These are phyloP conservation scores for Camellia granthamiana DNA, from an alignment of 148 eudicot species.

Conservation along the genomic window DNA sequence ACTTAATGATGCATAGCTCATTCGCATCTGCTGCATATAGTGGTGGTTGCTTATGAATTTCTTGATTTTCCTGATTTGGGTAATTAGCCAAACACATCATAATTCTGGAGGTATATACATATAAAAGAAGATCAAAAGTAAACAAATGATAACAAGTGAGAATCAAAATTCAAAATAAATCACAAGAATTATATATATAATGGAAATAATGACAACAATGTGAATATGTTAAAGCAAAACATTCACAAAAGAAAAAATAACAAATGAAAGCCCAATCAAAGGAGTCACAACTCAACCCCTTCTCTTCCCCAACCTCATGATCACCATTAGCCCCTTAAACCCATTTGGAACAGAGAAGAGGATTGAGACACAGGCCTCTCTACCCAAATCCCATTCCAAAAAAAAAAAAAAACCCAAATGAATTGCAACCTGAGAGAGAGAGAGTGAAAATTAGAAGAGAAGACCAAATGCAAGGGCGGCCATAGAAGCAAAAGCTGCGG, in stretches of 20 bases:
- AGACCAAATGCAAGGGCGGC: constrained; percentile 22
- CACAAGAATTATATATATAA: background rate
- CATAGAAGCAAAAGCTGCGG: constrained; percentile 25
- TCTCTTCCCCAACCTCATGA: background rate
- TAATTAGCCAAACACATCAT: no score
- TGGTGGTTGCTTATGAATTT: no score
- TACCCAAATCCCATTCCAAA: background rate
- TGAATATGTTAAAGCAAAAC: constrained; percentile 8
- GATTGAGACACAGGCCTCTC: background rate
- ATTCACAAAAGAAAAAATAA: constrained; percentile 8
- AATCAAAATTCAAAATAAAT: constrained; percentile 7
- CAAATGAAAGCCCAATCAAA: constrained; percentile 4
- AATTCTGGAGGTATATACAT: background rate
- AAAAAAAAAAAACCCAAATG: background rate
- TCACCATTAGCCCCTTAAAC: background rate
- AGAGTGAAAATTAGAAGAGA: constrained; percentile 14
- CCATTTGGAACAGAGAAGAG: constrained; percentile 3
- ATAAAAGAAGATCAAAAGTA: background rate
- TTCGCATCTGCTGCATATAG: no score
- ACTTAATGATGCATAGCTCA: no score
- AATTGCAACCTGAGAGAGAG: background rate
- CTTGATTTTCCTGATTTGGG: no score
- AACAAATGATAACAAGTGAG: background rate
- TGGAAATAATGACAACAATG: background rate
- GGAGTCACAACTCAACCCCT: background rate